Evolutionary conservation across 2,329 filamentous ascomycete genomes (phyloP).

Genomic region (Penicillium sp.): DNA sequence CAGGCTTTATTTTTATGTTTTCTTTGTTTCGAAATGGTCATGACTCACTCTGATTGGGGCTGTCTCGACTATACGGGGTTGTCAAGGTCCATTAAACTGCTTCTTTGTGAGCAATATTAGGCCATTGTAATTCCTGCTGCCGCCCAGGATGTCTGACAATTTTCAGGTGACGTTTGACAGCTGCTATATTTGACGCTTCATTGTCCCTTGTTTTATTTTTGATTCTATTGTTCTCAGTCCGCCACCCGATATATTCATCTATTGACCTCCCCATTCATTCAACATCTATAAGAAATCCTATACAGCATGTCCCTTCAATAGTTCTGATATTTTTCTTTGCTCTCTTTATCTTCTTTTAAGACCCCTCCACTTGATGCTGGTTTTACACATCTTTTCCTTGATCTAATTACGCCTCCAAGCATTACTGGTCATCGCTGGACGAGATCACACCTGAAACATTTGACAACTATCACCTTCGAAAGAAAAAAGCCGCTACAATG

Average conservation of each 20-base stretch:
- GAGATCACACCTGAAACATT: neutral
- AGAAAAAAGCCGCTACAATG: constrained; percentile 22
- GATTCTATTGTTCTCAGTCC: constrained; percentile 4
- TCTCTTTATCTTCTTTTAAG: constrained; percentile 2
- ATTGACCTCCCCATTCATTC: constrained; percentile 4
- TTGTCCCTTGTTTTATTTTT: constrained; percentile 6
- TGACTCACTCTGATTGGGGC: constrained; percentile 17
- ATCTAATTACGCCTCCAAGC: neutral
- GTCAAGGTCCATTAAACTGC: constrained; percentile 9
- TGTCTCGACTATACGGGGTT: constrained; percentile 6
- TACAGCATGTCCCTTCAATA: constrained; percentile 2
- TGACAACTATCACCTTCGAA: neutral
- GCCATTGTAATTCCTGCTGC: constrained; percentile 8
- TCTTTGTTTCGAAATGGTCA: constrained; percentile 14
- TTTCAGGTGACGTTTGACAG: neutral
- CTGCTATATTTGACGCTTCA: constrained; percentile 12
- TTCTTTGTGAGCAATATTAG: constrained; percentile 13
- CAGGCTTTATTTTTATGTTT: constrained; percentile 17
- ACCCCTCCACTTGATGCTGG: neutral
- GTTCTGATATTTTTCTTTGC: neutral
- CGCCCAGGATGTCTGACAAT: constrained; percentile 12
- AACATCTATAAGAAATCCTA: constrained; percentile 2
- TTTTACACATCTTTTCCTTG: neutral
- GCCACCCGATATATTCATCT: constrained; percentile 3
- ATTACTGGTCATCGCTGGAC: constrained; percentile 1